phyloP scores from a whole-genome alignment of 805 yeast genomes.

The Candida rishiriensis region DNA sequence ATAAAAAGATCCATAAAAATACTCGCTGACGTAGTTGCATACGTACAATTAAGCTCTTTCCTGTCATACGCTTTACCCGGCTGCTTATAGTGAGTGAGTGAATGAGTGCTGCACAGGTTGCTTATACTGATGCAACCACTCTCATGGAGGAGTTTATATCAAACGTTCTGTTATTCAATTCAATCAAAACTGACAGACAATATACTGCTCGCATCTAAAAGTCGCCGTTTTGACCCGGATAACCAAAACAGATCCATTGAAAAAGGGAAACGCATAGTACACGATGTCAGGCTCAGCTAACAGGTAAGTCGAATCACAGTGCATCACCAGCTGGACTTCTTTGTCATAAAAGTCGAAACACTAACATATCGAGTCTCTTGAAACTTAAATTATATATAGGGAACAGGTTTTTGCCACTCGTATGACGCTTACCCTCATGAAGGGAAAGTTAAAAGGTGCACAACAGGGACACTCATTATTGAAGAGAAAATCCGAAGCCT shows the following conservation, averaged over 20 bases:
- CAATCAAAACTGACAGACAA: background rate
- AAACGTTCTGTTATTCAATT: too few relatives aligned
- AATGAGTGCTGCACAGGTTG: too few relatives aligned
- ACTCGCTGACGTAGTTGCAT: too few relatives aligned
- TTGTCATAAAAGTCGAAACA: background rate
- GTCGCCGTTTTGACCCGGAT: background rate
- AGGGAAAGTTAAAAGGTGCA: slow-evolving; percentile 93
- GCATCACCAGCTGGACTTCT: too few relatives aligned
- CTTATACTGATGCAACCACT: too few relatives aligned
- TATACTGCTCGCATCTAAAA: background rate
- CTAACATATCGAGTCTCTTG: background rate
- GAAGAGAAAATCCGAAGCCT: slow-evolving; percentile 94
- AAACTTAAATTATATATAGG: slow-evolving; percentile 35
- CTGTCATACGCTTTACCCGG: too few relatives aligned
- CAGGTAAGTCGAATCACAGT: slow-evolving; percentile 26
- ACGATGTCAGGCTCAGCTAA: slow-evolving; percentile 63
- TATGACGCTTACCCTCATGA: slow-evolving; percentile 95
- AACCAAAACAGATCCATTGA: too few relatives aligned
- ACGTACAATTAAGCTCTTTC: too few relatives aligned
- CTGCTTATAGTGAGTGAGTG: too few relatives aligned
- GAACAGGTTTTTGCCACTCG: slow-evolving; percentile 97
- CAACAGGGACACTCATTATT: slow-evolving; percentile 91
- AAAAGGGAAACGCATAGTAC: background rate
- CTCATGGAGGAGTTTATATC: too few relatives aligned
- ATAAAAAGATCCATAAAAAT: too few relatives aligned